These are phyloP conservation scores for Datisca glomerata DNA, from an alignment of 306 rosid species.

Conservation along the genomic window DNA sequence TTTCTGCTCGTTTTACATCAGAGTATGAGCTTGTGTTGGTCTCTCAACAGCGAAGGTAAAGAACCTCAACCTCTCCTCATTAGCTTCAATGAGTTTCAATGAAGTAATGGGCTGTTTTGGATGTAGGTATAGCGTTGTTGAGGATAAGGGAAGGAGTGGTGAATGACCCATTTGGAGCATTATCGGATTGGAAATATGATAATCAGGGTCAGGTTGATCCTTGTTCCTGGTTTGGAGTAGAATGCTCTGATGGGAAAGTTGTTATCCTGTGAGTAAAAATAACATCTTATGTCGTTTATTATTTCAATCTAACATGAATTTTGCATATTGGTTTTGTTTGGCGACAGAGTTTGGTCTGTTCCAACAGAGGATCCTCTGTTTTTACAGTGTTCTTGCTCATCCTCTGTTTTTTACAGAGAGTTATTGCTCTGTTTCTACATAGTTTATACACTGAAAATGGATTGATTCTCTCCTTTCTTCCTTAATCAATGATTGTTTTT, in stretches of 20 bases:
- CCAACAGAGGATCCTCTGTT: too few species aligned
- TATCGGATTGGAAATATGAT: conserved; percentile 43
- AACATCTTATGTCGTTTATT: too few species aligned
- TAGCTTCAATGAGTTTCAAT: background rate
- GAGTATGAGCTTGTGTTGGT: conserved; percentile 20
- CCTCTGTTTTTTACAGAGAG: background rate
- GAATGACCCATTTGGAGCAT: conserved; percentile 46
- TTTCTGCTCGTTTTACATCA: conserved; percentile 11
- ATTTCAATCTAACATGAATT: too few species aligned
- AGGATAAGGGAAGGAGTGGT: conserved; percentile 34
- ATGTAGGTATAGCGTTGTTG: conserved; percentile 47
- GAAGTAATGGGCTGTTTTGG: conserved; percentile 15
- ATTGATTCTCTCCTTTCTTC: too few species aligned
- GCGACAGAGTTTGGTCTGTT: too few species aligned
- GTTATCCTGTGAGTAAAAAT: conserved; percentile 55
- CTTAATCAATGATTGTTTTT: too few species aligned
- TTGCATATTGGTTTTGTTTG: too few species aligned
- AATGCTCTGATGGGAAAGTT: conserved; percentile 52
- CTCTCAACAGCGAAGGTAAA: conserved; percentile 38
- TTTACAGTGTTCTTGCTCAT: background rate
- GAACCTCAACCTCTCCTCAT: background rate
- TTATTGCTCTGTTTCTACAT: background rate
- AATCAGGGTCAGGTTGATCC: conserved; percentile 23
- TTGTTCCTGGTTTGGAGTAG: conserved; percentile 65
- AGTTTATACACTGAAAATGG: conserved; percentile 7